A percentile compares a stretch with the other conserved stretches of the same genome.
phyloP scores from a whole-genome alignment of 2,329 filamentous ascomycete genomes.

The Pestalotiopsis sp. region DNA sequence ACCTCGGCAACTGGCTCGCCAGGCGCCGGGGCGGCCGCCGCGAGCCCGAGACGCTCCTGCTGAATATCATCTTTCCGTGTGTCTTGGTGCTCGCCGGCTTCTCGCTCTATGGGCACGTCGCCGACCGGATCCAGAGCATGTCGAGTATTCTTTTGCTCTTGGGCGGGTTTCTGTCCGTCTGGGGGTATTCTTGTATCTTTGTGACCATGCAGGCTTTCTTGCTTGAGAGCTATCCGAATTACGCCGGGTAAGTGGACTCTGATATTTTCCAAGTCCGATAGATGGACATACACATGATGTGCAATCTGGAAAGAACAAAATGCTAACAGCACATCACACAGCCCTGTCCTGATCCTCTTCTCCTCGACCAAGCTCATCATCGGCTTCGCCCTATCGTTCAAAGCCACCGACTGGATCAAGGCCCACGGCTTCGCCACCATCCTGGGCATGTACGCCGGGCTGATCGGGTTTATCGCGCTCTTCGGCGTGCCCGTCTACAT shows the following conservation, averaged over 20 bases:
- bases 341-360: conserved; percentile 22
- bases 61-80: conserved; percentile 31
- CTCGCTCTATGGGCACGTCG: conserved; percentile 31
- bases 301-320: background rate
- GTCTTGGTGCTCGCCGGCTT: conserved; percentile 26
- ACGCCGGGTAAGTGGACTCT: conserved; percentile 17
- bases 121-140: background rate
- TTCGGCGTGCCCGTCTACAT: conserved; percentile 18
- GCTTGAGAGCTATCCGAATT: conserved; percentile 33
- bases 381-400: conserved; percentile 19
- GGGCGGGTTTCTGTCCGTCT: conserved; percentile 27
- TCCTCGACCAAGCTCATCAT: conserved; percentile 22
- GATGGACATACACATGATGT: background rate
- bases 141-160: conserved; percentile 19
- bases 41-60: conserved; percentile 33
- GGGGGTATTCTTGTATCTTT: conserved; percentile 27
- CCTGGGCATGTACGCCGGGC: conserved; percentile 18
- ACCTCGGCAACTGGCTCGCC: conserved; percentile 28
- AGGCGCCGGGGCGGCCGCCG: conserved; percentile 25
- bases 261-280: background rate
- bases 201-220: conserved; percentile 31
- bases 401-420: conserved; percentile 21
- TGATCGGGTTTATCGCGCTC: conserved; percentile 14
- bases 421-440: conserved; percentile 15
- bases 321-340: background rate